phyloP scores from a whole-genome alignment of 345 rosid species.

The Conringia planisiliqua region DNA sequence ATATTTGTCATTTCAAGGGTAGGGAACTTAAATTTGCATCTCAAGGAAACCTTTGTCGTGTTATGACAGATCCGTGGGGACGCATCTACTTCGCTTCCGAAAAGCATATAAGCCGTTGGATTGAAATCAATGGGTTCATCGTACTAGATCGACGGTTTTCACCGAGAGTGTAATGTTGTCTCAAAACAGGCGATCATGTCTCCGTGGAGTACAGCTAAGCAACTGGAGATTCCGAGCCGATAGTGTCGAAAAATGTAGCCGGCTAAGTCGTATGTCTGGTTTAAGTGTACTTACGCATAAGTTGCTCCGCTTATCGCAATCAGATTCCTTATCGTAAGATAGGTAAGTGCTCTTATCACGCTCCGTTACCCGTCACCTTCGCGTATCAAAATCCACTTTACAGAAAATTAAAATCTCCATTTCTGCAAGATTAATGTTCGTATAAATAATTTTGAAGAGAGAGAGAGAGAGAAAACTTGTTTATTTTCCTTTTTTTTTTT shows the following conservation, averaged over 20 bases:
- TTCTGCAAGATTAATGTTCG: slow-evolving; percentile 31
- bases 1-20: slow-evolving; percentile 27
- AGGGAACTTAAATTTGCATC: not conserved
- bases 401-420: slow-evolving; percentile 20
- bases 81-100: not conserved
- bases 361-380: slow-evolving; percentile 44
- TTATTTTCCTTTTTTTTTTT: not conserved
- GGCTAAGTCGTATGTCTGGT: slow-evolving; percentile 51
- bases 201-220: slow-evolving; percentile 47
- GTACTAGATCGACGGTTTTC: slow-evolving; percentile 16
- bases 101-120: slow-evolving; percentile 27
- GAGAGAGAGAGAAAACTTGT: slow-evolving; percentile 8
- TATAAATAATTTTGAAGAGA: slow-evolving; percentile 20
- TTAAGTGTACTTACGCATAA: slow-evolving; percentile 30
- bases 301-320: rapidly evolving
- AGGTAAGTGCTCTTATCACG: rapidly evolving
- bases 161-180: not conserved
- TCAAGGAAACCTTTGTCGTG: slow-evolving; percentile 42
- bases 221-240: slow-evolving; percentile 78
- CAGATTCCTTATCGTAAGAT: slow-evolving; percentile 21
- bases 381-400: slow-evolving; percentile 36
- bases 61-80: slow-evolving; percentile 36
- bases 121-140: not conserved
- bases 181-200: slow-evolving; percentile 4
- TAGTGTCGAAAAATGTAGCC: slow-evolving; percentile 59